Evolutionary conservation across 768 basidiomycete genomes (phyloP).

Genomic region (Trametopsis cervina): DNA sequence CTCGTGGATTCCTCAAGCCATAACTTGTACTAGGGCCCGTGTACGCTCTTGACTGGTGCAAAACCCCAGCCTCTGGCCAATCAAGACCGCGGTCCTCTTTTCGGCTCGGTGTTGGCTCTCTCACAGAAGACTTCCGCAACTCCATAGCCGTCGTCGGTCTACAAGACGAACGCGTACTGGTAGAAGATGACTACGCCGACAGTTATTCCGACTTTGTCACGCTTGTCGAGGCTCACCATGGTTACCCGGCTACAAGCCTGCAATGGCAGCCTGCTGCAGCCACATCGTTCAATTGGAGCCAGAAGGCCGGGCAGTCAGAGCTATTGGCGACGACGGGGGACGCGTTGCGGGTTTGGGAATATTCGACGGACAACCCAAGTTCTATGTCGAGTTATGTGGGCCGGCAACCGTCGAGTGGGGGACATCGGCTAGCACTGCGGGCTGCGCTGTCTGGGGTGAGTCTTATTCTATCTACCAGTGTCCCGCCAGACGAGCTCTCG

Average conservation of each 20-base stretch:
- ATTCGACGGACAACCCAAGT: constrained; percentile 58
- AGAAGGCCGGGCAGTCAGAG: constrained; percentile 64
- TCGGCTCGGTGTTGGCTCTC: constrained; percentile 81
- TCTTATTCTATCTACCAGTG: constrained; percentile 9
- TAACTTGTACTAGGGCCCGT: constrained; percentile 58
- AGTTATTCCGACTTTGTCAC: constrained; percentile 78
- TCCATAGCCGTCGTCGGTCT: constrained; percentile 73
- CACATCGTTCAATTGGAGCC: constrained; percentile 56
- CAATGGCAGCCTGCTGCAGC: constrained; percentile 87
- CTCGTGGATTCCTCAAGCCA: background rate
- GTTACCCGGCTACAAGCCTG: constrained; percentile 89
- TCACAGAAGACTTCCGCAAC: constrained; percentile 79
- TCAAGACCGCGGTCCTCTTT: constrained; percentile 70
- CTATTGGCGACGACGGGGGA: constrained; percentile 92
- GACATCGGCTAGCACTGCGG: constrained; percentile 65
- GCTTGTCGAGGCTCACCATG: constrained; percentile 76
- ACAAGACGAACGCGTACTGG: constrained; percentile 82
- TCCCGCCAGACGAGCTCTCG: no score
- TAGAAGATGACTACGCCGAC: constrained; percentile 76
- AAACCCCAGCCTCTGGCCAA: constrained; percentile 67
- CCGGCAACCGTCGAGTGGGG: constrained; percentile 45
- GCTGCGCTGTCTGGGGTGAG: constrained; percentile 77
- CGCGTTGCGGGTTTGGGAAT: constrained; percentile 88
- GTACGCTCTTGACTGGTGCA: constrained; percentile 85
- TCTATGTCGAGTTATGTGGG: constrained; percentile 64